These are phyloP conservation scores for Leccinum cinnamomeum DNA, from an alignment of 1,284 basidiomycete genomes.

Conservation along the genomic window DNA sequence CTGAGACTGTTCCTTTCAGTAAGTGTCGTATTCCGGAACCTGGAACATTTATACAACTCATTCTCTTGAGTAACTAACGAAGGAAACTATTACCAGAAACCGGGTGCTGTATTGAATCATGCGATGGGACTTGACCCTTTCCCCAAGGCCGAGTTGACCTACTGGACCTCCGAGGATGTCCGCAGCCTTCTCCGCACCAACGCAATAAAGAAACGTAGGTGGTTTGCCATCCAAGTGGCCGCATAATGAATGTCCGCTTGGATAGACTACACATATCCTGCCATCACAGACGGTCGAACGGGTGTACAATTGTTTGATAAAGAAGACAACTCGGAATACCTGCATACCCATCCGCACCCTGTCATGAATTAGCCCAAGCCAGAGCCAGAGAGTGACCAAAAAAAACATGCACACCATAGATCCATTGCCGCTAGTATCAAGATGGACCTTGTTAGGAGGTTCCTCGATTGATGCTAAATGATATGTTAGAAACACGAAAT, in stretches of 20 bases:
- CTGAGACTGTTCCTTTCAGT: constrained; percentile 7
- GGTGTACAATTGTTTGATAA: background rate
- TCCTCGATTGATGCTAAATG: constrained; percentile 18
- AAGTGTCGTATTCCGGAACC: background rate
- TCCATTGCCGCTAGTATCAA: constrained; percentile 17
- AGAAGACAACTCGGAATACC: background rate
- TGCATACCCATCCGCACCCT: constrained; percentile 21
- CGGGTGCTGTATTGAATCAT: background rate
- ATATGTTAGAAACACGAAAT: background rate
- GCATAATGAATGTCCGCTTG: background rate
- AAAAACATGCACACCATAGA: constrained; percentile 12
- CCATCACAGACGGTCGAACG: constrained; percentile 5
- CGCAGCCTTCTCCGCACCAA: constrained; percentile 6
- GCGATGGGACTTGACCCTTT: constrained; percentile 11
- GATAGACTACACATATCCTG: constrained; percentile 25
- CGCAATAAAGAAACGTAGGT: constrained; percentile 9
- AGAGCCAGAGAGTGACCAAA: background rate
- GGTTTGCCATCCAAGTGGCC: background rate
- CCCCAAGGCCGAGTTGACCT: constrained; percentile 1
- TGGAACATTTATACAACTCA: background rate
- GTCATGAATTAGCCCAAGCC: background rate
- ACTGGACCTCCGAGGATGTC: constrained; percentile 14
- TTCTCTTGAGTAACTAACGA: background rate
- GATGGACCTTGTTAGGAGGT: constrained; percentile 18
- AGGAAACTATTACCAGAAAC: constrained; percentile 3